Evolutionary conservation across 768 basidiomycete genomes (phyloP).

Genomic region (Rhodotorula kratochvilovae): DNA sequence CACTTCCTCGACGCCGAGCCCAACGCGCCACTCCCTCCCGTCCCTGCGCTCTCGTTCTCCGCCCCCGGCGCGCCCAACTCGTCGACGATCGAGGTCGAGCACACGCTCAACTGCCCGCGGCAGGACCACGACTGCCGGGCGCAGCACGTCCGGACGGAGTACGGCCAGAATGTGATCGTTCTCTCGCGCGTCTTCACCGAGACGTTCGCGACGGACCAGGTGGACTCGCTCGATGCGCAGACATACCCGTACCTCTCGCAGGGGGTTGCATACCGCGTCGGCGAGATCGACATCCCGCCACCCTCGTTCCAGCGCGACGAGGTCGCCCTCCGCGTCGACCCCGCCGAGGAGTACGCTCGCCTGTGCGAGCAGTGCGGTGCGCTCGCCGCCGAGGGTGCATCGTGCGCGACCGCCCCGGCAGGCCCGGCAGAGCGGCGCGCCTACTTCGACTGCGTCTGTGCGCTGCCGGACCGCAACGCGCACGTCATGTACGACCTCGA

Average conservation of each 20-base stretch:
- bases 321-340: constrained; percentile 1
- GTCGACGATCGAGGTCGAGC: constrained; percentile 13
- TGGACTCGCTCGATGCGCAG: constrained; percentile 25
- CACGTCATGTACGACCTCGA: constrained; percentile 23
- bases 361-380: constrained; percentile 20
- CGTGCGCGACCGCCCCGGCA: constrained; percentile 1
- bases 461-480: constrained; percentile 4
- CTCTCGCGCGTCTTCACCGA: constrained; percentile 17
- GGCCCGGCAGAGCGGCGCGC: not conserved
- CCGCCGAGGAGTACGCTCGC: constrained; percentile 7
- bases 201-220: constrained; percentile 28
- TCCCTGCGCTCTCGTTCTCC: not conserved
- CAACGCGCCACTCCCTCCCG: not conserved
- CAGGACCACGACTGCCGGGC: constrained; percentile 29
- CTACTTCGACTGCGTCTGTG: constrained; percentile 28
- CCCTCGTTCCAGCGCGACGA: constrained; percentile 3
- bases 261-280: constrained; percentile 5
- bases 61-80: constrained; percentile 18
- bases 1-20: constrained; percentile 27
- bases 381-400: not conserved
- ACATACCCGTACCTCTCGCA: constrained; percentile 24
- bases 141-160: constrained; percentile 7
- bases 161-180: constrained; percentile 23
- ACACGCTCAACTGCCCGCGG: constrained; percentile 37
- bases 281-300: not conserved